These are phyloP conservation scores for Acacia melanoxylon DNA, from an alignment of 306 rosid genomes.

Conservation along the genomic window DNA sequence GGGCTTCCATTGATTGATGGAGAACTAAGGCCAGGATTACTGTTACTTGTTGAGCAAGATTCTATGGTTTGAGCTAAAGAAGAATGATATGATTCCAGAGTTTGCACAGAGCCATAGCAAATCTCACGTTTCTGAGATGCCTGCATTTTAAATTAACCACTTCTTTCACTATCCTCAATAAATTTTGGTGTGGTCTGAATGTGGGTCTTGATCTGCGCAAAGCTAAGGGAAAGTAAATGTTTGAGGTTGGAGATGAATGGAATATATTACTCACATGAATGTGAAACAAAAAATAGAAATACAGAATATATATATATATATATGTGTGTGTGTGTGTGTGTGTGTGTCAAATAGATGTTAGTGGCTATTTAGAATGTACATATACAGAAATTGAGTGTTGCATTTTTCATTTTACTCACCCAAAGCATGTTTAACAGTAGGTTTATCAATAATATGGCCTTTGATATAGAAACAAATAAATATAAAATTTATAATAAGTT, in stretches of 20 bases:
- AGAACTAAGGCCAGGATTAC: slow-evolving; percentile 48
- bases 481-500: neutral
- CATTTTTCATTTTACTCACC: neutral
- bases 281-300: no score
- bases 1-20: slow-evolving; percentile 60
- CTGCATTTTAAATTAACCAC: slow-evolving; percentile 41
- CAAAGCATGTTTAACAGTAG: neutral
- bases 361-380: neutral
- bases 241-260: neutral
- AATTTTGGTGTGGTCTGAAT: neutral
- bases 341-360: neutral
- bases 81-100: slow-evolving; percentile 43
- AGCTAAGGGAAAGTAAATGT: neutral
- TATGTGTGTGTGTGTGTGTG: no score
- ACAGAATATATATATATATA: no score
- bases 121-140: slow-evolving; percentile 48
- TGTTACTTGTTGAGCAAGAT: slow-evolving; percentile 49
- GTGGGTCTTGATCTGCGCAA: slow-evolving; percentile 41
- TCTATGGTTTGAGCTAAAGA: slow-evolving; percentile 45
- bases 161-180: slow-evolving; percentile 18
- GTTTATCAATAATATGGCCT: neutral
- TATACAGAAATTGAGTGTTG: neutral
- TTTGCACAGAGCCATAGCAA: slow-evolving; percentile 48
- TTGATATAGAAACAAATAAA: neutral
- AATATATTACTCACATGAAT: slow-evolving; percentile 1